Evolutionary conservation across 2,329 filamentous ascomycete species (phyloP).

Genomic region (Pseudopyricularia cyperi): DNA sequence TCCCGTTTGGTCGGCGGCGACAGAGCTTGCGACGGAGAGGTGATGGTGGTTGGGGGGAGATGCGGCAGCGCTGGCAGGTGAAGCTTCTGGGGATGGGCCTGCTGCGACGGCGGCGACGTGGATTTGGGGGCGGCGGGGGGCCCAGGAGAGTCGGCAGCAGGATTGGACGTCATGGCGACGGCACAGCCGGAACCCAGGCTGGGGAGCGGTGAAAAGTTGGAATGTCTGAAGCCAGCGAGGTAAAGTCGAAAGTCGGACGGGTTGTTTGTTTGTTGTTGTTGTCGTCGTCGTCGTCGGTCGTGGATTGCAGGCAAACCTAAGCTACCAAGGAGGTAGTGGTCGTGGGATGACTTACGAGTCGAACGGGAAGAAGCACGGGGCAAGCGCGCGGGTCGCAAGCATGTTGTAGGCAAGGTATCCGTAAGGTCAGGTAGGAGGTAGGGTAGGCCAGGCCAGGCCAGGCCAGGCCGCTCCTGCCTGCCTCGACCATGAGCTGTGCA

Average conservation of each 20-base stretch:
- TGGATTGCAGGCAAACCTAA: not conserved
- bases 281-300: not conserved
- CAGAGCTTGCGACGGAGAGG: slow-evolving; percentile 23
- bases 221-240: too few species aligned
- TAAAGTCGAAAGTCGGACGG: not conserved
- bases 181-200: not conserved
- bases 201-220: not conserved
- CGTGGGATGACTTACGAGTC: not conserved
- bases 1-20: slow-evolving; percentile 78
- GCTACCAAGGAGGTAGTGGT: not conserved
- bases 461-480: too few species aligned
- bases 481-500: too few species aligned
- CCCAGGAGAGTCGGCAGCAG: not conserved
- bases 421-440: too few species aligned
- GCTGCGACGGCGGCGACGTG: slow-evolving; percentile 1
- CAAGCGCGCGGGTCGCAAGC: too few species aligned
- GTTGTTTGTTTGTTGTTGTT: too few species aligned
- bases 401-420: too few species aligned
- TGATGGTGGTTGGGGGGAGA: slow-evolving; percentile 7
- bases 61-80: not conserved
- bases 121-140: not conserved
- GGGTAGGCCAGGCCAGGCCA: too few species aligned
- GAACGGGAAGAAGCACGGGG: too few species aligned
- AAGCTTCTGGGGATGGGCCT: slow-evolving; percentile 1
- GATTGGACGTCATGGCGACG: slow-evolving; percentile 3